Percentiles rank a stretch among this genome's conserved stretches.
These are phyloP conservation scores for Hygrophorus pudorinus DNA, from an alignment of 768 basidiomycete genomes.

Conservation along the genomic window DNA sequence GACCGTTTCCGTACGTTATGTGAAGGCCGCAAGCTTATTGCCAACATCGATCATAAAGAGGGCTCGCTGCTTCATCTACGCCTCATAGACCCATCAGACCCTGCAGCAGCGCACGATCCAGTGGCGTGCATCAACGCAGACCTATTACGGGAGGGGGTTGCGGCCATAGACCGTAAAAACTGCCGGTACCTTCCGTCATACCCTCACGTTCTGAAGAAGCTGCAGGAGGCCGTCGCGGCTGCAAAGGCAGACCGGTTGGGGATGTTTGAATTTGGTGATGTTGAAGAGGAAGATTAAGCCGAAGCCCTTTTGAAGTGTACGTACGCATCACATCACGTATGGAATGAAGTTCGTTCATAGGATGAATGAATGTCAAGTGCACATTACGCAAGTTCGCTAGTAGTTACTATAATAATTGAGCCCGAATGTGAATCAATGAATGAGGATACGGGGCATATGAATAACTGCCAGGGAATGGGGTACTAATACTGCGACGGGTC, in stretches of 20 bases:
- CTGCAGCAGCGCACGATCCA: conserved; percentile 55
- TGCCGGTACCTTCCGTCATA: conserved; percentile 67
- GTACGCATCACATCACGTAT: no score
- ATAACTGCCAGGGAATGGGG: no score
- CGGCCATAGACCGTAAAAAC: conserved; percentile 65
- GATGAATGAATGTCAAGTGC: no score
- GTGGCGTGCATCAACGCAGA: conserved; percentile 81
- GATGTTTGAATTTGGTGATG: conserved; percentile 89
- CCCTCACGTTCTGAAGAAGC: conserved; percentile 52
- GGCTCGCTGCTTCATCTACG: conserved; percentile 74
- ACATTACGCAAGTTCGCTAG: no score
- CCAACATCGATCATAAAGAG: conserved; percentile 88
- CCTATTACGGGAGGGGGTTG: conserved; percentile 81
- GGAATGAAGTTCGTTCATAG: no score
- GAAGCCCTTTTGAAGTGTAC: not conserved
- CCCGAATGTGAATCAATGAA: no score
- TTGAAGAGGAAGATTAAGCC: conserved; percentile 66
- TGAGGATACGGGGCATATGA: no score
- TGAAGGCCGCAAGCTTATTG: conserved; percentile 92
- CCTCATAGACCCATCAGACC: conserved; percentile 82
- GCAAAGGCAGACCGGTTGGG: conserved; percentile 72
- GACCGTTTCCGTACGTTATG: conserved; percentile 79
- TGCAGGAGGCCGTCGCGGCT: conserved; percentile 47
- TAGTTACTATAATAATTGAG: no score
- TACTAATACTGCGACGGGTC: not conserved